Evolutionary conservation across 2,329 filamentous ascomycete genomes (phyloP).

Genomic region (Apiospora malaysiana): DNA sequence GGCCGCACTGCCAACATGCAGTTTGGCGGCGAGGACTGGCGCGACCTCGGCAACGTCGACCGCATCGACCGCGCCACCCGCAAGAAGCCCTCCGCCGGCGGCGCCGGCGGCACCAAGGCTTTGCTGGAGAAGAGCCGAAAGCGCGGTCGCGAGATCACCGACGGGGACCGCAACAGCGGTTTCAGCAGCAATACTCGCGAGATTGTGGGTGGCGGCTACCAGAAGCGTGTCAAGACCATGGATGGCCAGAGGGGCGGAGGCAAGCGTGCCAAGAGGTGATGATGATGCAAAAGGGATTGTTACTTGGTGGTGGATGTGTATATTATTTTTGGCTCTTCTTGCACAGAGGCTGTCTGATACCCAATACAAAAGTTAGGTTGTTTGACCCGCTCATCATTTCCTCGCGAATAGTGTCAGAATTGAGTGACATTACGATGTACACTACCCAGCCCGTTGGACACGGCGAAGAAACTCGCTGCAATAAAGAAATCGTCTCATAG

Average conservation of each 20-base stretch:
- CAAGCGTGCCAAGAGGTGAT: constrained; percentile 43
- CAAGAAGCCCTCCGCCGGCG: constrained; percentile 63
- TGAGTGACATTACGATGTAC: neutral
- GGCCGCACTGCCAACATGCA: constrained; percentile 64
- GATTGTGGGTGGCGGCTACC: constrained; percentile 73
- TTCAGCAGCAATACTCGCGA: constrained; percentile 50
- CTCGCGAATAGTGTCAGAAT: neutral
- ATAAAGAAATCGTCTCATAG: too few species aligned
- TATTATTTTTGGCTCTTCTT: neutral
- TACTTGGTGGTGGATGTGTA: neutral
- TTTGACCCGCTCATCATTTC: neutral
- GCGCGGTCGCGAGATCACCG: constrained; percentile 69
- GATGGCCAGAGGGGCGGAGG: constrained; percentile 40
- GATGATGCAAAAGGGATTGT: neutral
- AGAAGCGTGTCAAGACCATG: constrained; percentile 68
- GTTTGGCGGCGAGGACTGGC: constrained; percentile 92
- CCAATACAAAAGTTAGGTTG: constrained; percentile 9
- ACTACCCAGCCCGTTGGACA: neutral
- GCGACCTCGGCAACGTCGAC: constrained; percentile 81
- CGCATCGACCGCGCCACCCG: constrained; percentile 84
- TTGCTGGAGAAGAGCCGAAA: constrained; percentile 87
- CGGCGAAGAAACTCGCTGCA: too few species aligned
- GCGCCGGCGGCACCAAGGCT: constrained; percentile 61
- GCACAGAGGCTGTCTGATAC: constrained; percentile 10
- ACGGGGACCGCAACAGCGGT: constrained; percentile 72